A percentile compares a stretch with the other conserved stretches of the same genome.
phyloP scores from a whole-genome alignment of 108 stramenopile genomes.

The Nitzschia sp. region DNA sequence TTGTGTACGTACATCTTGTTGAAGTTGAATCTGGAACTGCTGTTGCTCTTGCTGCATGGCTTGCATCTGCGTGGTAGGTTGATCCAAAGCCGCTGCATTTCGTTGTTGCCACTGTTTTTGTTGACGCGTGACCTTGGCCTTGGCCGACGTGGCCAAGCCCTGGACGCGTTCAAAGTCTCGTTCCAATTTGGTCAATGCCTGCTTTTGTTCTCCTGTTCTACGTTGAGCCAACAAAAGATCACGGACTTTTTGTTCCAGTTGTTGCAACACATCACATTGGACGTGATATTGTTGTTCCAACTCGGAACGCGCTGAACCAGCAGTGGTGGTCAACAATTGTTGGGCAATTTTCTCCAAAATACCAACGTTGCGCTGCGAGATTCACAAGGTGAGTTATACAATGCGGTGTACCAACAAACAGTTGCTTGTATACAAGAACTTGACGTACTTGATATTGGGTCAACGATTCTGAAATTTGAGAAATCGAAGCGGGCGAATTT shows the following conservation, averaged over 20 bases:
- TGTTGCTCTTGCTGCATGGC: conserved; percentile 36
- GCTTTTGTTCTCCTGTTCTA: conserved; percentile 16
- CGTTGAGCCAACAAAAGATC: conserved; percentile 41
- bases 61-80: conserved; percentile 5
- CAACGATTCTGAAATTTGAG: conserved; percentile 36
- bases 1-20: conserved; percentile 74
- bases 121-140: conserved; percentile 24
- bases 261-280: conserved; percentile 69
- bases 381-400: too few species aligned
- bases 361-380: conserved; percentile 75
- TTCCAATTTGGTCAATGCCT: conserved; percentile 53
- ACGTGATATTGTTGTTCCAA: conserved; percentile 74
- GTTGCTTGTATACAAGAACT: too few species aligned
- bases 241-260: conserved; percentile 60
- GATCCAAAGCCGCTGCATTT: conserved; percentile 1
- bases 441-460: conserved; percentile 40
- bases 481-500: background rate
- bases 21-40: conserved; percentile 65
- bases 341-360: conserved; percentile 76
- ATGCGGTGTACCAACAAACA: too few species aligned
- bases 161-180: conserved; percentile 72
- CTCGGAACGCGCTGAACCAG: conserved; percentile 38
- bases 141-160: conserved; percentile 15
- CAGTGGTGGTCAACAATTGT: conserved; percentile 35
- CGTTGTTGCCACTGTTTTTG: conserved; percentile 37